Evolutionary conservation across 257 asterid species (phyloP).

Genomic region (Rubia yunnanensis): DNA sequence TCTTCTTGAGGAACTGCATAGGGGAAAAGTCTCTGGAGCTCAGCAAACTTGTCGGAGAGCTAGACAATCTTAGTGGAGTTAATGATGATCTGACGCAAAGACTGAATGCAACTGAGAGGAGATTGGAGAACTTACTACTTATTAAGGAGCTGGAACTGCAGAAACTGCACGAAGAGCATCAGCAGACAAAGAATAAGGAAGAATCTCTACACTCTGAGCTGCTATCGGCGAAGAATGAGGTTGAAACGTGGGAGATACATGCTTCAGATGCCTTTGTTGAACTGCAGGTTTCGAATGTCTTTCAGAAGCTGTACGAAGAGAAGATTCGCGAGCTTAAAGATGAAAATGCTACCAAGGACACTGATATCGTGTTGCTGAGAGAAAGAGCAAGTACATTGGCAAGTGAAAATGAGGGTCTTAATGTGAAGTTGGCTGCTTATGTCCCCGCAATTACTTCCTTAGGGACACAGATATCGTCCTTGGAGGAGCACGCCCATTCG

Average conservation of each 20-base stretch:
- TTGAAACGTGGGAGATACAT: slow-evolving; percentile 43
- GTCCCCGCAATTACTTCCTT: slow-evolving; percentile 55
- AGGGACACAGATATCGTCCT: slow-evolving; percentile 57
- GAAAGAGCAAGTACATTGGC: slow-evolving; percentile 21
- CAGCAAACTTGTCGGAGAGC: slow-evolving; percentile 38
- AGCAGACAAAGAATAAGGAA: slow-evolving; percentile 32
- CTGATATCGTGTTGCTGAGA: slow-evolving; percentile 19
- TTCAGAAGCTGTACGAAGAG: slow-evolving; percentile 58
- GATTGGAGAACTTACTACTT: slow-evolving; percentile 34
- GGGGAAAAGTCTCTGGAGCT: slow-evolving; percentile 42
- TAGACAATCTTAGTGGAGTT: slow-evolving; percentile 24
- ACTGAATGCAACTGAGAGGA: slow-evolving; percentile 40
- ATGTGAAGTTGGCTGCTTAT: slow-evolving; percentile 46
- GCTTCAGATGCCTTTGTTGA: slow-evolving; percentile 45
- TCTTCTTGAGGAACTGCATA: slow-evolving; percentile 40
- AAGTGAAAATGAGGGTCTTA: slow-evolving; percentile 40
- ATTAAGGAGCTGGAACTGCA: slow-evolving; percentile 40
- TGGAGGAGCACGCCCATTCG: slow-evolving; percentile 46
- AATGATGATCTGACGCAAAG: slow-evolving; percentile 37
- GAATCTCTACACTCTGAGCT: slow-evolving; percentile 42
- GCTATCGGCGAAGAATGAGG: slow-evolving; percentile 36
- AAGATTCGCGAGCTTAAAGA: slow-evolving; percentile 59
- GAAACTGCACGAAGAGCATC: slow-evolving; percentile 29
- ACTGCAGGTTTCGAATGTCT: slow-evolving; percentile 44
- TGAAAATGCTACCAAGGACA: slow-evolving; percentile 25